Base-by-base conservation (phyloP, 2,329 filamentous ascomycete species). In the Epichloe bromicola region DNA sequence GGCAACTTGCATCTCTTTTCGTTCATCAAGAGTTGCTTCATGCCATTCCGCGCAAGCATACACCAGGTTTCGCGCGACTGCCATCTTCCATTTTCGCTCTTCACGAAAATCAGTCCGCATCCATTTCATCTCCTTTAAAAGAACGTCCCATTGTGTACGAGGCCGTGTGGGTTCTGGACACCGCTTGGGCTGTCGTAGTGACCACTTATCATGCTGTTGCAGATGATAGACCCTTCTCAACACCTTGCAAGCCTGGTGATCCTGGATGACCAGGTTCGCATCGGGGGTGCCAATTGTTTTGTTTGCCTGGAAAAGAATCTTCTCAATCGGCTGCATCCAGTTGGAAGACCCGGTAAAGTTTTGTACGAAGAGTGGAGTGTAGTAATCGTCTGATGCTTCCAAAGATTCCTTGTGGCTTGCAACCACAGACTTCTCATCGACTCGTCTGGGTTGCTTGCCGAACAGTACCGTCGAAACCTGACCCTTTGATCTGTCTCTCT, bases 91-190 rank as follows among this genome's bases (percentile, higher is more conserved):
- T 64, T 95, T 95, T 40, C 88, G 75, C 65, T 97, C 93, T 67
- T 96, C 88, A 48, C 86, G 79, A 61, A 96, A 97, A 67, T 98
- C 93, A 2, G 89, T 96, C 48, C 90, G 81, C 88, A 98, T 94
- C 91, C 91, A 97, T 65, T 90, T 95, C 79, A 91, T 88, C 70
- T 98, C 90, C 58, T 89, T 79, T 34, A 98, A 71, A 51, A 97
- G 66, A 49, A 91, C 77, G 67, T 98, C 93, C 79, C 84, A 87
- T 58, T 97, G 91, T 2, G 85, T 83, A 1, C 80, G 76, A 17
- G 83, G 84, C 38, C 88, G 80, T 4, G 79, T 75, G 4, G 91
- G 90, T 65, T 98, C 93, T 2, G 82, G 76, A 39, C 83, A 86
- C 51, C 89, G 85, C 62, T 94, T 88, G 42, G 90, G 82, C 62